phyloP scores from a whole-genome alignment of 805 yeast species.

The Naumovozyma dairenensis region DNA sequence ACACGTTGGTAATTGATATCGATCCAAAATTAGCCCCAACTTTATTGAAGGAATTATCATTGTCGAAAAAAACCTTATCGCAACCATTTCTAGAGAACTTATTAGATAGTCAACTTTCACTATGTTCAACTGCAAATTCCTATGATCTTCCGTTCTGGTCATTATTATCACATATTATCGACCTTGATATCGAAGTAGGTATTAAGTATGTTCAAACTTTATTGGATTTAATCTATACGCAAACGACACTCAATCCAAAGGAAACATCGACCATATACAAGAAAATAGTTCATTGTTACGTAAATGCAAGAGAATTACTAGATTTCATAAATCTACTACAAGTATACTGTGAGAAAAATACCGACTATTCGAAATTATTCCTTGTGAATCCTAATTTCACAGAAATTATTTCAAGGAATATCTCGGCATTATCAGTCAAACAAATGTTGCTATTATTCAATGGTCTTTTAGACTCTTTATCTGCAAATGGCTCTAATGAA shows the following conservation, averaged over 20 bases:
- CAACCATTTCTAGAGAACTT: slow-evolving; percentile 36
- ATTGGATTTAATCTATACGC: slow-evolving; percentile 8
- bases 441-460: slow-evolving; percentile 24
- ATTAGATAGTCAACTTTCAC: slow-evolving; percentile 10
- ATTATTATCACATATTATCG: slow-evolving; percentile 39
- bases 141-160: slow-evolving; percentile 31
- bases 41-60: slow-evolving; percentile 38
- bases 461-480: slow-evolving; percentile 18
- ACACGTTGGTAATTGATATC: slow-evolving; percentile 32
- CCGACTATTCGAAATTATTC: slow-evolving; percentile 7
- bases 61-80: slow-evolving; percentile 44
- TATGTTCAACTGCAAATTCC: slow-evolving; percentile 1
- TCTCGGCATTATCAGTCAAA: slow-evolving; percentile 37
- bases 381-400: slow-evolving; percentile 26
- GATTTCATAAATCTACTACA: slow-evolving; percentile 42
- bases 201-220: slow-evolving; percentile 29
- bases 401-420: slow-evolving; percentile 31
- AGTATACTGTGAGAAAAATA: slow-evolving; percentile 7
- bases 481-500: slow-evolving; percentile 12
- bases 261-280: slow-evolving; percentile 15
- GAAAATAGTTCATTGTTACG: slow-evolving; percentile 37
- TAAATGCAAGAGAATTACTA: slow-evolving; percentile 48
- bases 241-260: slow-evolving; percentile 5
- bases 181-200: slow-evolving; percentile 52
- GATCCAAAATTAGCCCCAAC: slow-evolving; percentile 34